Conservation (phyloP, 805 yeast genomes). For the Lachancea kluyveri region DNA sequence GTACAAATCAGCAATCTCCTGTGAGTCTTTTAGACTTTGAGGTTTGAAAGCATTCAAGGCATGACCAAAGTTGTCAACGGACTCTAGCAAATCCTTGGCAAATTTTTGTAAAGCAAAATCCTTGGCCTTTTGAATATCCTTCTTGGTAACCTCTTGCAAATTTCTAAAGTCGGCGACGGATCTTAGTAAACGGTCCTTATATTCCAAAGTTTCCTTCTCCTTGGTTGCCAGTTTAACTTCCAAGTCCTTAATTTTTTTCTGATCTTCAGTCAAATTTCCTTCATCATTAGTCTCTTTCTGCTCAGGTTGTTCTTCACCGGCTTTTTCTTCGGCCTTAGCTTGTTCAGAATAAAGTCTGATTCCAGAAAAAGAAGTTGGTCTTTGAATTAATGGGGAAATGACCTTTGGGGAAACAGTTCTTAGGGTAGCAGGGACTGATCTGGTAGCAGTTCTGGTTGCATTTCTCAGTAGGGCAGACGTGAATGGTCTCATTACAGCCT, state of each 20-base stretch:
- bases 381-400: too few species aligned
- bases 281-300: constrained; percentile 14
- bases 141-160: constrained; percentile 82
- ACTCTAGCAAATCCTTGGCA: constrained; percentile 82
- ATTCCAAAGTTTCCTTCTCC: constrained; percentile 68
- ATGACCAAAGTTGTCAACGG: constrained; percentile 84
- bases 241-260: constrained; percentile 32
- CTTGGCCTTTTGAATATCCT: constrained; percentile 78
- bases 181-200: constrained; percentile 77
- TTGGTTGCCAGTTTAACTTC: constrained; percentile 51
- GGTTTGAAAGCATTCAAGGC: constrained; percentile 69
- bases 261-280: constrained; percentile 19
- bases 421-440: neutral
- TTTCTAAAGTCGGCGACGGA: constrained; percentile 90
- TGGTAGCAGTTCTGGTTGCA: constrained; percentile 3
- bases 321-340: constrained; percentile 16
- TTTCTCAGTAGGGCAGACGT: constrained; percentile 2
- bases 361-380: constrained; percentile 4
- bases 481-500: constrained; percentile 4
- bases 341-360: constrained; percentile 24
- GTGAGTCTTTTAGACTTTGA: constrained; percentile 50
- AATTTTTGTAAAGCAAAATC: constrained; percentile 90
- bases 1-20: constrained; percentile 65
- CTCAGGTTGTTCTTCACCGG: constrained; percentile 8
- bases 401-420: too few species aligned